Base-by-base conservation (phyloP, 192 early-diverging fungal genomes). In the Cladochytrium replicatum region DNA sequence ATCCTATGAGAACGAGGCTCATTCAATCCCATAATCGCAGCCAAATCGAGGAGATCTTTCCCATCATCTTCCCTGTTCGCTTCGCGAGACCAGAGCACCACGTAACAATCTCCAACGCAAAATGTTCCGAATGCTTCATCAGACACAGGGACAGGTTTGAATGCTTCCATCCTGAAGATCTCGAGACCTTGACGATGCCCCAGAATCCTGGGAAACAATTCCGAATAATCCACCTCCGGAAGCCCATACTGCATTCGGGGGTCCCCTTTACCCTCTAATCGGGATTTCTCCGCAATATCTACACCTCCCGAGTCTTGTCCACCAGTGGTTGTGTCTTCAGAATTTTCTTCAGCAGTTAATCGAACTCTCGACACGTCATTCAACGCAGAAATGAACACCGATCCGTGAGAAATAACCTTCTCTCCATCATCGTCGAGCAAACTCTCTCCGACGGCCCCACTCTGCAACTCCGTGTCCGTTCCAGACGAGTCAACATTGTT, bases 91-190 rank as follows among this genome's bases (percentile, higher is more conserved):
- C n/a, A n/a, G 13, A 75, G 40, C 3, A 75, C 34, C 41, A 75
- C 65, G 43, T 75, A 75, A 41, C 61, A 61, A 50, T 75, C 72
- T 7, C 59, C 68, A 11, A 71, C 46, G 43, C 68, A 75, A 38
- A 75, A 75, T 9, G 26, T 30, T 2, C 72, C 72, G 26, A 50
- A 23, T 17, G 39, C 3, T 21, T 17, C 17, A 2, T 26, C n/a
- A 26, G 31, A 19, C 11, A 63, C 3, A 7, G 42, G 31, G 13
- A 60, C 61, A 2, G 71, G 71, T 28, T 52, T 54, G 32, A 74
- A 49, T 7, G 48, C 31, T 31, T 74, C 71, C 25, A 74, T 74
- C 2, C 71, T 48, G 43, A 74, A 74, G 2, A 74, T 43, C 30
- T 38, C 42, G 3, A 66, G 22, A 15, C 68, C 68, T 15, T 30